phyloP scores from a whole-genome alignment of 371 early-diverging fungal genomes.

The Syncephalastrum monosporum region DNA sequence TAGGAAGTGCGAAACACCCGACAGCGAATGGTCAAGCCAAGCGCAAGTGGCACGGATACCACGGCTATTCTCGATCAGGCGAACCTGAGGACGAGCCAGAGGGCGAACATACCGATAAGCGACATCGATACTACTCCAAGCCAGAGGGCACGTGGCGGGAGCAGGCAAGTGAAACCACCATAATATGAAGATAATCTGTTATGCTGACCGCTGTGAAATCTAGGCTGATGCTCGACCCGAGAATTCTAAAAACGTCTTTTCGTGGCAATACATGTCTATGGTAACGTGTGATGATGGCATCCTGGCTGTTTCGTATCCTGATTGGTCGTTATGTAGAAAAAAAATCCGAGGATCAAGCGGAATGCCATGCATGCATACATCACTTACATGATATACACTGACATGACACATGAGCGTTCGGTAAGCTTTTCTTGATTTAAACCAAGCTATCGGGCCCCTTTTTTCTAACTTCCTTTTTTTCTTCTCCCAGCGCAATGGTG shows the following conservation, averaged over 20 bases:
- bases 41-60: conserved; percentile 12
- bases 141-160: conserved; percentile 3
- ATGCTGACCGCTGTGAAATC: neutral
- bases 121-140: neutral
- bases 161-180: conserved; percentile 1
- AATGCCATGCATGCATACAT: conserved; percentile 62
- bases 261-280: conserved; percentile 28
- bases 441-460: too few species aligned
- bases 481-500: too few species aligned
- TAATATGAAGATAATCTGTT: neutral
- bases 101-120: neutral
- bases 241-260: conserved; percentile 13
- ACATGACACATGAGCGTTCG: conserved; percentile 32
- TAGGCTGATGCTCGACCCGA: conserved; percentile 4
- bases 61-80: neutral
- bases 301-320: neutral
- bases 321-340: conserved; percentile 28
- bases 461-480: too few species aligned
- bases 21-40: neutral
- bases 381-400: conserved; percentile 59
- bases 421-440: neutral
- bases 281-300: conserved; percentile 9
- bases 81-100: conserved; percentile 4
- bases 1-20: too few species aligned
- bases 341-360: conserved; percentile 53